Base-by-base conservation (phyloP, 2,329 filamentous ascomycete genomes). In the Cryphonectria parasitica region DNA sequence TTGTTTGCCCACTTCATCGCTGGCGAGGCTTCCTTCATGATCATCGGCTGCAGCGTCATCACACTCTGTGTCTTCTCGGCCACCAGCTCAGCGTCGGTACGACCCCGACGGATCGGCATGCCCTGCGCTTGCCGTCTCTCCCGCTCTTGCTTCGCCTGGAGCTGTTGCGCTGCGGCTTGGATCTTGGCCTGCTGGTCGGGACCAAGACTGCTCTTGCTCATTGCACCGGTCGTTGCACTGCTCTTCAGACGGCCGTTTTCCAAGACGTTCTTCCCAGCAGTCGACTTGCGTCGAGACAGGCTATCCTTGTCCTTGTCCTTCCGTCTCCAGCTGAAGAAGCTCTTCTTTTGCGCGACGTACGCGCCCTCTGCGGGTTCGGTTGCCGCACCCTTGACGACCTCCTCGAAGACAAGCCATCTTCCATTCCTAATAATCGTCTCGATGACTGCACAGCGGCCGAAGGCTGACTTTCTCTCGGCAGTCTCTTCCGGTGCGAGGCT, bases 1-100 rank as follows among this genome's bases (percentile, higher is more conserved):
- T 94, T 94, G 80, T 87, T 95, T 43, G 95, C 94, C 96, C 96
- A 99, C 80, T 97, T 97, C 90, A 99, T 91, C 0, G 96, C 96
- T 34, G 94, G 92, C 11, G 92, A 96, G 25, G 95, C 95, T 79
- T 97, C 96, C 67, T 87, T 94, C 77, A 95, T 86, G 73, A 98
- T 91, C 67, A 90, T 88, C 1, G 94, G 92, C 78, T 97, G 95
- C 63, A 98, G 84, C 3, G 94, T 97, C 77, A 98, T 87, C 69
- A 97, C 88, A 74, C 96, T 99, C 80, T 91, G 95, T 3, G 94
- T 98, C 86, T 97, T 97, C 69, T 83, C 87, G 73, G 79, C 89
- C 84, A 81, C 87, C 79, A 80, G 80, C 74, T 84, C 89, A 75
- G 79, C 85, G 79, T 87, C 91, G 75, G 80, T 88, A 77, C 85